Percentiles rank a stretch among this genome's conserved stretches.
phyloP scores from a whole-genome alignment of 2,329 filamentous ascomycete species.

The Phaeosphaeria sp. region DNA sequence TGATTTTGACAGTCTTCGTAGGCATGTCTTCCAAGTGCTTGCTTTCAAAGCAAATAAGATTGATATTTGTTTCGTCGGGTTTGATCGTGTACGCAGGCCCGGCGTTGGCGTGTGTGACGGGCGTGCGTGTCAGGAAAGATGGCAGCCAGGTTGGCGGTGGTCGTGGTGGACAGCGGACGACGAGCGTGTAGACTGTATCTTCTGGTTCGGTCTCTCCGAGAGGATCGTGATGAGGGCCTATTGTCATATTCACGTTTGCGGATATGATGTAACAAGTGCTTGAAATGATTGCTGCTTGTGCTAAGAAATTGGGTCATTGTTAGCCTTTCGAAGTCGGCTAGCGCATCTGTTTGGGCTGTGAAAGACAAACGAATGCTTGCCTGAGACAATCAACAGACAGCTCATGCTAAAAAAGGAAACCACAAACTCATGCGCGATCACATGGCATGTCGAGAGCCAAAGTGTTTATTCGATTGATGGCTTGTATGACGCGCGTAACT shows the following conservation, averaged over 20 bases:
- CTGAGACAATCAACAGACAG: neutral
- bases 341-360: neutral
- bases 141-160: constrained; percentile 26
- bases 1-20: constrained; percentile 18
- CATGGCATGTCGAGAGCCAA: neutral
- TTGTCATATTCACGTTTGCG: neutral
- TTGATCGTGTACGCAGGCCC: constrained; percentile 12
- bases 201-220: constrained; percentile 25
- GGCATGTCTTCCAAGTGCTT: constrained; percentile 22
- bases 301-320: neutral
- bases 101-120: constrained; percentile 5
- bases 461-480: no score
- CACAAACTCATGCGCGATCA: neutral
- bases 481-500: no score
- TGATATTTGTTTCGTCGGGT: constrained; percentile 15
- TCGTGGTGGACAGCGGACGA: constrained; percentile 15
- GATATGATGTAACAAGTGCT: neutral
- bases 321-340: neutral
- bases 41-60: constrained; percentile 18
- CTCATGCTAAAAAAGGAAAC: neutral
- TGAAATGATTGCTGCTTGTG: neutral
- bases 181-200: constrained; percentile 16
- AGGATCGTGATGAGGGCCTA: constrained; percentile 23
- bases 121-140: constrained; percentile 18
- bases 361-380: neutral